These are phyloP conservation scores for Anthoceros angustus DNA, from an alignment of 225 moss, liverwort and hornwort genomes.

Conservation along the genomic window DNA sequence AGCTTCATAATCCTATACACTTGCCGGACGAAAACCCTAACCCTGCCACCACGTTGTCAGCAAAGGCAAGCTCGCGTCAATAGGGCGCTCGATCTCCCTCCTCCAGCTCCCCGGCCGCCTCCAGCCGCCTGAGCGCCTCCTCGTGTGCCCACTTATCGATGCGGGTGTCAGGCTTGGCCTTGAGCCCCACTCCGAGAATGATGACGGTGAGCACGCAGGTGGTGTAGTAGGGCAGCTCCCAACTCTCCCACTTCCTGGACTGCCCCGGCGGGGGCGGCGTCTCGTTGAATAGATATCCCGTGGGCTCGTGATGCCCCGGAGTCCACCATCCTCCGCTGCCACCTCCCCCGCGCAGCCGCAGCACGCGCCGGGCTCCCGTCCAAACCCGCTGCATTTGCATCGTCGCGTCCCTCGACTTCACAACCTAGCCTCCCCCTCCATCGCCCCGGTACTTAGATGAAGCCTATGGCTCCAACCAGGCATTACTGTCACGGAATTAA, in stretches of 20 bases:
- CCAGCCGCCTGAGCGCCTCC: slow-evolving; percentile 53
- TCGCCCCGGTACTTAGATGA: too few relatives aligned
- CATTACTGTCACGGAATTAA: too few relatives aligned
- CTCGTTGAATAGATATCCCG: slow-evolving; percentile 50
- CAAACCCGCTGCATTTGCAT: slow-evolving; percentile 19
- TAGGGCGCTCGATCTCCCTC: not conserved
- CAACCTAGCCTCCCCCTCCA: too few relatives aligned
- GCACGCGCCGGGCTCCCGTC: slow-evolving; percentile 17
- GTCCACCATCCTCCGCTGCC: slow-evolving; percentile 57
- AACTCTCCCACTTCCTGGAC: slow-evolving; percentile 66
- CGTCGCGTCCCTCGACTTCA: not conserved
- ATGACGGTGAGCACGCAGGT: slow-evolving; percentile 37
- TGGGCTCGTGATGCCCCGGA: slow-evolving; percentile 54
- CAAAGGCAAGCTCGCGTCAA: not conserved
- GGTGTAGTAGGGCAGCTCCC: slow-evolving; percentile 70
- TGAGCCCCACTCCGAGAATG: slow-evolving; percentile 41
- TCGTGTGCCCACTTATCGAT: slow-evolving; percentile 56
- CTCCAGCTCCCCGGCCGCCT: slow-evolving; percentile 18
- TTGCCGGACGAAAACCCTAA: not conserved
- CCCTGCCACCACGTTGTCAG: not conserved
- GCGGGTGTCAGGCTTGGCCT: slow-evolving; percentile 39
- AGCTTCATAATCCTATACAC: too few relatives aligned
- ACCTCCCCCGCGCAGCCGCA: slow-evolving; percentile 20
- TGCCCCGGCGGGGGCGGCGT: slow-evolving; percentile 48
- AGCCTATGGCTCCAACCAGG: too few relatives aligned